A percentile compares a stretch with the other conserved stretches of the same genome.
Evolutionary conservation across 257 asterid genomes (phyloP).

Genomic region (Nicotiana tomentosiformis): DNA sequence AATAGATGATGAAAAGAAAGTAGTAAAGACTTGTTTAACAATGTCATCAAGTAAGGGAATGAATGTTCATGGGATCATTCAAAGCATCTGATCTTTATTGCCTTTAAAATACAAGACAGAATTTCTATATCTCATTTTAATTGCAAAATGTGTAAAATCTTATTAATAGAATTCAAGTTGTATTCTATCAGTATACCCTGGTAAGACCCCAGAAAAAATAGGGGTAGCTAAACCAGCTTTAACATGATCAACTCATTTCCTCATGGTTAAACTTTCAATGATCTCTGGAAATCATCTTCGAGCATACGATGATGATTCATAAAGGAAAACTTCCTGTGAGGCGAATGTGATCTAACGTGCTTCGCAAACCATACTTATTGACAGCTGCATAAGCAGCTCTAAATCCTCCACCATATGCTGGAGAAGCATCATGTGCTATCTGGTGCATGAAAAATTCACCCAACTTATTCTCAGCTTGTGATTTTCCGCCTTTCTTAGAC

Average conservation of each 20-base stretch:
- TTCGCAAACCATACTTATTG: slow-evolving; percentile 11
- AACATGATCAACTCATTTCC: slow-evolving; percentile 1
- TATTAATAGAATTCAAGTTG: not conserved
- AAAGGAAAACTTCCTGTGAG: slow-evolving; percentile 22
- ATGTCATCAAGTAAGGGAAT: not conserved
- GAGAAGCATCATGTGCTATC: slow-evolving; percentile 22
- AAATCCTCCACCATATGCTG: slow-evolving; percentile 21
- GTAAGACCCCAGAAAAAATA: slow-evolving; percentile 10
- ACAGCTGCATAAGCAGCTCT: slow-evolving; percentile 17
- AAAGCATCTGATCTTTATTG: slow-evolving; percentile 2
- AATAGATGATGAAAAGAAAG: no score
- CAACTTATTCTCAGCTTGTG: slow-evolving; percentile 14
- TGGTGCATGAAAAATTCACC: slow-evolving; percentile 25
- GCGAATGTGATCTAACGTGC: slow-evolving; percentile 20
- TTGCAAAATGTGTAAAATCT: not conserved
- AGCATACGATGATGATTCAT: not conserved
- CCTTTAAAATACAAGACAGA: not conserved
- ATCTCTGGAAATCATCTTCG: not conserved
- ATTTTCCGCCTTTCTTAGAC: slow-evolving; percentile 13
- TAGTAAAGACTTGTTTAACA: not conserved
- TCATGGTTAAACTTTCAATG: not conserved
- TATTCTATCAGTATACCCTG: not conserved
- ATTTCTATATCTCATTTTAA: not conserved
- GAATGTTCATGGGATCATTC: not conserved
- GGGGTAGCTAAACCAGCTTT: slow-evolving; percentile 12